These are phyloP conservation scores for Murraya koenigii DNA, from an alignment of 345 rosid genomes.

Conservation along the genomic window DNA sequence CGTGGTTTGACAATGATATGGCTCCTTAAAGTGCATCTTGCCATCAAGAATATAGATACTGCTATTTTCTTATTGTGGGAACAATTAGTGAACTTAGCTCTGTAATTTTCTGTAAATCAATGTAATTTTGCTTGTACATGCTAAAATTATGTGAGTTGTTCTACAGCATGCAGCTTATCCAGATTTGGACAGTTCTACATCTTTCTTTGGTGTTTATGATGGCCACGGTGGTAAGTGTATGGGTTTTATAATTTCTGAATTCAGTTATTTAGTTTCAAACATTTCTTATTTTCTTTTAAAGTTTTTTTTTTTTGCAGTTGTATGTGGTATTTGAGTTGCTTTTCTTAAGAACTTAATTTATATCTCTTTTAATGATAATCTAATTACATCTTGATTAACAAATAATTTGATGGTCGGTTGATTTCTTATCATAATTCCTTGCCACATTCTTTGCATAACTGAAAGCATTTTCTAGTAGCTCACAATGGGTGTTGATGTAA, in stretches of 20 bases:
- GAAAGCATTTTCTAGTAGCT: too few relatives aligned
- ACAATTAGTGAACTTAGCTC: not conserved
- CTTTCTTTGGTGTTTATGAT: constrained; percentile 86
- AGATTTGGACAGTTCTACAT: constrained; percentile 57
- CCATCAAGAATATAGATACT: not conserved
- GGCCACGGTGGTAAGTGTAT: constrained; percentile 76
- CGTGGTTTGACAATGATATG: not conserved
- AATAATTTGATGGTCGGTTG: not conserved
- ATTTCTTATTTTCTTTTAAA: not conserved
- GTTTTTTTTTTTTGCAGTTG: not conserved
- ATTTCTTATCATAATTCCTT: too few relatives aligned
- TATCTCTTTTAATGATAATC: not conserved
- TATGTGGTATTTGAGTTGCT: not conserved
- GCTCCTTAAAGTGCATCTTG: not conserved
- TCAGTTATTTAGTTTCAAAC: not conserved
- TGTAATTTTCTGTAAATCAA: not conserved
- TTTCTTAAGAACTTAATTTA: too few relatives aligned
- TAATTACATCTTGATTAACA: not conserved
- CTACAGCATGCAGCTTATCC: constrained; percentile 68
- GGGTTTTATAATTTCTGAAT: constrained; percentile 1
- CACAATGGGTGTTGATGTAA: not conserved
- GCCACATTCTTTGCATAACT: too few relatives aligned
- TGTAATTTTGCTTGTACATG: not conserved
- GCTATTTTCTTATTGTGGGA: not conserved
- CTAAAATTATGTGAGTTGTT: constrained; percentile 1